Conservation (phyloP, 176 grass and related monocot genomes). For the Cymbopogon citratus region DNA sequence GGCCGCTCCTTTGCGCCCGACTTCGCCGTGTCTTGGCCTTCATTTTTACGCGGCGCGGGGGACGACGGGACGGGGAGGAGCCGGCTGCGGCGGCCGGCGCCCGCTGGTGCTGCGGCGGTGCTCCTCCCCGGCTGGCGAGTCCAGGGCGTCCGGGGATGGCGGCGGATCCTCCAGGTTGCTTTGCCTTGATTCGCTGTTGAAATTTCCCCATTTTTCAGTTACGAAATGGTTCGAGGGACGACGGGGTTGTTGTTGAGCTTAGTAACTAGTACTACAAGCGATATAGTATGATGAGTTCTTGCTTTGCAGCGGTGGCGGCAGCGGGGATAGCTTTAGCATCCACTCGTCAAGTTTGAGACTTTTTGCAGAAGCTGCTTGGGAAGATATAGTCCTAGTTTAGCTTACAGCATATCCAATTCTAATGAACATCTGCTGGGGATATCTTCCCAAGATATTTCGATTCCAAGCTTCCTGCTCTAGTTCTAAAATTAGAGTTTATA, state of each 20-base stretch:
- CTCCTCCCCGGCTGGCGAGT: conserved; percentile 38
- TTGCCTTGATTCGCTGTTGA: not conserved
- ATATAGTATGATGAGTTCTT: not conserved
- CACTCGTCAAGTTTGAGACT: not conserved
- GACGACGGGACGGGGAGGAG: not conserved
- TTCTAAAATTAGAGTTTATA: not conserved
- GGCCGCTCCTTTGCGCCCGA: not conserved
- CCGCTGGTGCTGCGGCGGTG: conserved; percentile 28
- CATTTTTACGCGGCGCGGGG: not conserved
- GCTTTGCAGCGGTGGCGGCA: not conserved
- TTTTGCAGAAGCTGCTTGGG: not conserved
- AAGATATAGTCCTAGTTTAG: not conserved
- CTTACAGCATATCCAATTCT: not conserved
- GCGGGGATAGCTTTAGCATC: not conserved
- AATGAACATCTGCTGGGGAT: not conserved
- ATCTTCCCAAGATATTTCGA: not conserved
- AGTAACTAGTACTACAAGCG: no score
- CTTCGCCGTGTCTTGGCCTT: not conserved
- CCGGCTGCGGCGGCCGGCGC: not conserved
- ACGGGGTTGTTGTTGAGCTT: conserved; percentile 13
- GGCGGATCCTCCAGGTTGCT: conserved; percentile 32
- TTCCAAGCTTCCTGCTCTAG: not conserved
- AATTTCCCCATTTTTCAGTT: not conserved
- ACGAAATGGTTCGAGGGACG: not conserved
- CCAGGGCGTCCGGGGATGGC: conserved; percentile 35